Base-by-base conservation (phyloP, 2,329 filamentous ascomycete species). In the Penicillium decumbens region DNA sequence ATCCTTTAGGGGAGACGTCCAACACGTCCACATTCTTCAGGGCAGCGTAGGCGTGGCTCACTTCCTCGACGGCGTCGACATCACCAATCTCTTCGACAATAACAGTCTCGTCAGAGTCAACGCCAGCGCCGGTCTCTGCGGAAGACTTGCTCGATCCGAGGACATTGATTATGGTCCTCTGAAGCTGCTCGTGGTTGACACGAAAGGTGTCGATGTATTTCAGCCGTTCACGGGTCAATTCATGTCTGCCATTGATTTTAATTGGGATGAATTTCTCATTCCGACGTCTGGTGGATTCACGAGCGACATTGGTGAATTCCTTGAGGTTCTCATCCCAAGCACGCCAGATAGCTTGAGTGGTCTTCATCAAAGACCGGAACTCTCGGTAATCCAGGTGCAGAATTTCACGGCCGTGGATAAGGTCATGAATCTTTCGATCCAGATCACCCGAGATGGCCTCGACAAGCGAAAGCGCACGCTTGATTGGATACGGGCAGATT, bases 201-300 rank as follows among this genome's bases (percentile, higher is more conserved):
- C 93, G 84, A 76, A 99, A 99, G 18, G 88, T 95, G 62, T 84
- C 83, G 56, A 99, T 90, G 68, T 98, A 98, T 64, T 88, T 90
- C 59, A 99, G 78, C 38, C 93, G 84, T 55, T 93, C 86, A 70
- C 97, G 90, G 24, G 93, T 88, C 68, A 92, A 88, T 33, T 83
- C 85, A 67, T 98, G 93, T 61, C 88, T 87, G 53, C 90, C 87
- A 57, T 79, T 82, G 68, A 98, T 91, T 75, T 97, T 97, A 77
- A 99, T 97, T 4, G 92, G 91, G 57, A 98, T 96, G 69, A 98
- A 98, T 69, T 95, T 95, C 70, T 97, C 95, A 64, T 95, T 95
- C 60, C 93, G 83, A 61, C 91, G 87, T 57, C 92, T 83, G 3
- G 89, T 96, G 6, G 95, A 90, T 65, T 98, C 95, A 72, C 93